Percentiles rank a stretch among this genome's conserved stretches.
phyloP scores from a whole-genome alignment of 345 rosid species.

The Reutealis trisperma region DNA sequence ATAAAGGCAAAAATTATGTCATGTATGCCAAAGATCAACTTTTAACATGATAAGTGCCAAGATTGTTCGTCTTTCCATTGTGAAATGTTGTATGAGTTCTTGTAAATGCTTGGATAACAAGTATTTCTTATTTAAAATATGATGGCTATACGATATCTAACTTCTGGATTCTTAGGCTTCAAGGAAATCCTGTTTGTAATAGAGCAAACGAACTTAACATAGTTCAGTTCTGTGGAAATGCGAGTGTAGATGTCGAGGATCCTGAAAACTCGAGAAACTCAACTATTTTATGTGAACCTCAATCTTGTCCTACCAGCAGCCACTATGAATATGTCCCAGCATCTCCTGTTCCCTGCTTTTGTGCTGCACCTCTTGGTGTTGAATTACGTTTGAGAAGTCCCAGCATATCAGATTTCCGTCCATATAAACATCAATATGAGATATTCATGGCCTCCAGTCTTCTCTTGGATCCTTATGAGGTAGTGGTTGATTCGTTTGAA shows the following conservation, averaged over 20 bases:
- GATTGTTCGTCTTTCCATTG: not conserved
- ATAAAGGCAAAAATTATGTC: too few species aligned
- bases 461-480: conserved; percentile 40
- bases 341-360: conserved; percentile 47
- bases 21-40: too few species aligned
- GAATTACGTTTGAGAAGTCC: conserved; percentile 53
- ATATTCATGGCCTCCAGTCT: conserved; percentile 32
- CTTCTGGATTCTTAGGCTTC: conserved; percentile 48
- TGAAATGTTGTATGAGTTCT: not conserved
- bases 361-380: conserved; percentile 55
- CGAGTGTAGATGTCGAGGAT: conserved; percentile 25
- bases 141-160: not conserved
- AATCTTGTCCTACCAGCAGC: conserved; percentile 36
- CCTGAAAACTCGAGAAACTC: conserved; percentile 27
- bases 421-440: conserved; percentile 28
- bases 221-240: conserved; percentile 41
- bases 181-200: conserved; percentile 58
- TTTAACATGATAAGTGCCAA: too few species aligned
- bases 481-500: conserved; percentile 29
- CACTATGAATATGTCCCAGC: conserved; percentile 36
- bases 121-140: not conserved
- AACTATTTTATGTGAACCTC: conserved; percentile 33
- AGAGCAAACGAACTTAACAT: conserved; percentile 36
- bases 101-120: not conserved
- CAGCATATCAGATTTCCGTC: conserved; percentile 46